Evolutionary conservation across 306 rosid genomes (phyloP), one percentile per base, ranked within the genome.

Genomic region (Benincasa hispida): DNA sequence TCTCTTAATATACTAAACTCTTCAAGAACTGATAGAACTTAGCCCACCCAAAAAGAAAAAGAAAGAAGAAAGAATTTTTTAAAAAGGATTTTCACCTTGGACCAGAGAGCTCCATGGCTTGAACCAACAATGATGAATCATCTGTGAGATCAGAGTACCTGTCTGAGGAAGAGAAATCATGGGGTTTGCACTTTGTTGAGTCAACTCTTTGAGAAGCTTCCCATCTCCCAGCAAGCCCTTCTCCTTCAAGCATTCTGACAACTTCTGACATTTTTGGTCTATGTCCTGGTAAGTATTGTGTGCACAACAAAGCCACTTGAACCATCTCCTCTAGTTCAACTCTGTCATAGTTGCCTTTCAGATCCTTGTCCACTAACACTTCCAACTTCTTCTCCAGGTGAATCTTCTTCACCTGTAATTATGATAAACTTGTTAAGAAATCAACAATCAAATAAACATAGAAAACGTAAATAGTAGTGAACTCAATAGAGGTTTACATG

Each of bases 41-140:
- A 45, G 10, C 74, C 50, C 39, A 9, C 13, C 35, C 17, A 60
- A 28, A 28, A 28, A 28, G 3, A 27, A 10, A 1, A 32, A 13
- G 13, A 22, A 41, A 68, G 8, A 25, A 25, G 28, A 50, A 30
- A 50, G 9, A 50, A 45, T 13, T 12, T 47, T 48, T 28, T 11
- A 15, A 30, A 72, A 73, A 28, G 45, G 12, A 30, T 24, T 25
- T 74, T 90, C 90, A 93, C 72, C 98, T 83, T 37, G 98, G 98
- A 68, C 98, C 98, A 15, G 98, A 93, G 62, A 93, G 97, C 77
- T 93, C 98, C 97, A 93, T 93, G 78, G 97, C 98, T 84, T 93
- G 97, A 30, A 91, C 98, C 54, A 93, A 79, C 75, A 93, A 79
- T 8, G 93, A 84, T 73, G 98, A 93, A 69, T 93, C 98, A 47